phyloP scores from a whole-genome alignment of 768 basidiomycete species.

The Fibroporia radiculosa region DNA sequence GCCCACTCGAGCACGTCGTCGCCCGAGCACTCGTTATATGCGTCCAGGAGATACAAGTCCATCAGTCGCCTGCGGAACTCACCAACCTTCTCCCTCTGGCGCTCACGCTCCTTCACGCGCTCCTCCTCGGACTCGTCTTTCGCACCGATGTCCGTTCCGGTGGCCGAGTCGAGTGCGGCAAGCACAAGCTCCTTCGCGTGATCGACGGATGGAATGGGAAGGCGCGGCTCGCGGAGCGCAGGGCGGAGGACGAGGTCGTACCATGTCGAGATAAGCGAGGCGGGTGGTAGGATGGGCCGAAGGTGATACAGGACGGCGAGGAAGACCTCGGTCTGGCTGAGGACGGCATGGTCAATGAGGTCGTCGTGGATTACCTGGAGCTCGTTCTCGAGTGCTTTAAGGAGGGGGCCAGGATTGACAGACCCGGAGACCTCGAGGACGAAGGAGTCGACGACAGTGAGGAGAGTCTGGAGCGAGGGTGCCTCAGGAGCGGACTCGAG shows the following conservation, averaged over 20 bases:
- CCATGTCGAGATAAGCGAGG: conserved; percentile 70
- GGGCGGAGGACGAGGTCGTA: conserved; percentile 76
- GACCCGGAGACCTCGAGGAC: conserved; percentile 42
- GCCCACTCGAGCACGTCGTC: conserved; percentile 73
- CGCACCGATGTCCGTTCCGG: conserved; percentile 1
- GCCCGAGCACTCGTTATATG: conserved; percentile 66
- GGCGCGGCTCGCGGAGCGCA: conserved; percentile 65
- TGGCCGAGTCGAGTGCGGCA: conserved; percentile 37
- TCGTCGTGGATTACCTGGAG: conserved; percentile 57
- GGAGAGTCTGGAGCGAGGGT: conserved; percentile 39
- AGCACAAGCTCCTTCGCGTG: conserved; percentile 70
- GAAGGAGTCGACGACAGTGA: conserved; percentile 47
- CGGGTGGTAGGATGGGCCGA: conserved; percentile 49
- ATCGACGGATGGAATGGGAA: conserved; percentile 48
- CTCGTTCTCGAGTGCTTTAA: conserved; percentile 51
- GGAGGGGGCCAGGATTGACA: conserved; percentile 34
- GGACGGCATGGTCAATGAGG: conserved; percentile 53
- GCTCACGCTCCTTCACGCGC: conserved; percentile 32
- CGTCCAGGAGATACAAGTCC: conserved; percentile 72
- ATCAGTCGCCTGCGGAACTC: conserved; percentile 65
- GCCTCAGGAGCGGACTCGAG: conserved; percentile 49
- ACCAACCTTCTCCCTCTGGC: conserved; percentile 40
- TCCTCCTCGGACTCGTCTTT: conserved; percentile 5
- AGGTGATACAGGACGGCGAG: conserved; percentile 60
- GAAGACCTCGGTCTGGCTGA: conserved; percentile 58